Conservation (phyloP, 306 rosid genomes). For the Glycine latifolia region DNA sequence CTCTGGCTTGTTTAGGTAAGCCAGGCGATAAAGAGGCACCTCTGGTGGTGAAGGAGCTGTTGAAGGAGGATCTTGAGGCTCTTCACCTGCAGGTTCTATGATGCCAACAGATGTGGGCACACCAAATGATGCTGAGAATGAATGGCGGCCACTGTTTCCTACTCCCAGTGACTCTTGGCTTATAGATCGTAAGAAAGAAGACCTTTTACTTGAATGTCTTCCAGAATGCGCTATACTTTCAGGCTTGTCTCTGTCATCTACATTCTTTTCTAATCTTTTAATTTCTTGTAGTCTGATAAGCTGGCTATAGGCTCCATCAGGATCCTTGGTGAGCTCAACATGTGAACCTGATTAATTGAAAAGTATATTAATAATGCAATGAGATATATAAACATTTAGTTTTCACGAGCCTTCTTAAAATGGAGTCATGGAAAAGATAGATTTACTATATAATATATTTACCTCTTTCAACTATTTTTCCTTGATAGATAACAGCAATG, state of each 20-base stretch:
- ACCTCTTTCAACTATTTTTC: slow-evolving; percentile 76
- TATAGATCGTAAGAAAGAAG: slow-evolving; percentile 51
- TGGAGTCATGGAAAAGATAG: slow-evolving; percentile 1
- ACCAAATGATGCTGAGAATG: slow-evolving; percentile 16
- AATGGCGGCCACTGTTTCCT: slow-evolving; percentile 54
- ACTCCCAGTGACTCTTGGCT: slow-evolving; percentile 58
- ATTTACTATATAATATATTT: neutral
- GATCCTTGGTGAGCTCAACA: slow-evolving; percentile 58
- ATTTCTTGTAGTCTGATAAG: slow-evolving; percentile 70
- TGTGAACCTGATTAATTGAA: slow-evolving; percentile 61
- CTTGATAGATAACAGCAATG: slow-evolving; percentile 74
- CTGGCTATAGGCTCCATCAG: slow-evolving; percentile 72
- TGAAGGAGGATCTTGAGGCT: slow-evolving; percentile 43
- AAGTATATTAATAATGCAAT: slow-evolving; percentile 4
- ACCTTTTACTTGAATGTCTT: slow-evolving; percentile 56
- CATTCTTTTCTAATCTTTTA: slow-evolving; percentile 45
- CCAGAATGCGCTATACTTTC: slow-evolving; percentile 55
- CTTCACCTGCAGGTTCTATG: slow-evolving; percentile 48
- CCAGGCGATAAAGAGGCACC: slow-evolving; percentile 71
- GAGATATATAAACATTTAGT: neutral
- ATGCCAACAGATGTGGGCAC: neutral
- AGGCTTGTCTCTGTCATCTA: slow-evolving; percentile 46
- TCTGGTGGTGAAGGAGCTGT: slow-evolving; percentile 47
- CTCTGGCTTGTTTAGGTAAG: slow-evolving; percentile 84
- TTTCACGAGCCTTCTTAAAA: no score